Base-by-base conservation (phyloP, 768 basidiomycete genomes). In the Gloeopeniophorella convolvens region DNA sequence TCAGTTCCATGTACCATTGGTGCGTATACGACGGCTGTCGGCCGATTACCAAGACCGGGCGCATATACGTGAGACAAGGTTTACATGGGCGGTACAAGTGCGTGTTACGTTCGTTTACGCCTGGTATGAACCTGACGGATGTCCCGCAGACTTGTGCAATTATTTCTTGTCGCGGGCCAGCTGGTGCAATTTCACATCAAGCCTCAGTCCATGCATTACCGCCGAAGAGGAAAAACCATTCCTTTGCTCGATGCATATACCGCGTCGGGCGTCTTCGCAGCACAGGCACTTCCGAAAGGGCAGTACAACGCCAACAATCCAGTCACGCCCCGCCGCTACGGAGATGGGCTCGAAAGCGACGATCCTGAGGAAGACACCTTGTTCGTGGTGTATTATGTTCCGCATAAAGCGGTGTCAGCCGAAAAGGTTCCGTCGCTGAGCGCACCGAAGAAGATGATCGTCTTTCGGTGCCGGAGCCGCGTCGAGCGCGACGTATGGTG, bases 401-500 rank as follows among this genome's bases (percentile, higher is more conserved):
- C 72, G 20, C 63, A 64, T 46, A 57, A 50, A 33, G 51, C 50
- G 1, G 48, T 47, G 5, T 41, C 48, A 26, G 48, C 42, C 5
- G 42, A 47, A 11, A 47, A 43, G 23, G 46, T 81, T 28, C 89
- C 77, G 27, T 62, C 68, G 21, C 67, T 83, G 46, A 80, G 73
- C 37, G 73, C 70, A 51, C 82, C 80, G 59, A 69, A 78, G 52
- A 82, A 83, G 63, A 58, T 82, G 48, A 59, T 76, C 13, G 74
- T 92, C 1, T 84, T 86, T 58, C 76, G 81, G 54, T 82, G 85
- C 44, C 73, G 92, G 62, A 91, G 81, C 62, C 82, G 83, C 68
- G 71, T 97, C 31, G 95, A 98, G 66, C 72, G 94, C 24, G 93
- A 98, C 65, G 76, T 84, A 24, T 97, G 94, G 94, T 91, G 91